Conservation (phyloP, 495 filamentous ascomycete species). For the Parmelia sp. region DNA sequence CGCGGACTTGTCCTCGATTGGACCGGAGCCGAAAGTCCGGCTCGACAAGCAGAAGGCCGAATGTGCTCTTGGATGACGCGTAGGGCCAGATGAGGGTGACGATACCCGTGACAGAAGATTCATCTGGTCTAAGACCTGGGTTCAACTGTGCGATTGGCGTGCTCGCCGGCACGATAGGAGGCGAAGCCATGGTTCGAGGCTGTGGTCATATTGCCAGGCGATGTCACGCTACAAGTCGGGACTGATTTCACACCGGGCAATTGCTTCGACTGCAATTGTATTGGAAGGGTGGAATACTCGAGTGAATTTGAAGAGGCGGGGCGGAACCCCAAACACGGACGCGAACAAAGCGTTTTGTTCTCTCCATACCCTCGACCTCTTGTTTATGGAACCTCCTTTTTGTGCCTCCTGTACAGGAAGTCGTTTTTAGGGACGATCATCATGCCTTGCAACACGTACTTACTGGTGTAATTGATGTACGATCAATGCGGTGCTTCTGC, state of each 20-base stretch:
- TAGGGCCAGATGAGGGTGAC: constrained; percentile 91
- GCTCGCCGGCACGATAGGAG: constrained; percentile 15
- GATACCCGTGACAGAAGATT: constrained; percentile 52
- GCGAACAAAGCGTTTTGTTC: background rate
- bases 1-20: constrained; percentile 72
- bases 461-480: background rate
- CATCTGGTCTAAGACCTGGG: constrained; percentile 41
- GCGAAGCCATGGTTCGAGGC: constrained; percentile 5
- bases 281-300: background rate
- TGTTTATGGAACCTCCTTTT: no score
- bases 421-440: background rate
- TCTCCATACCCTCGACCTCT: no score
- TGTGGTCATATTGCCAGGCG: constrained; percentile 5
- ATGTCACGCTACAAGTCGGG: background rate
- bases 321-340: background rate
- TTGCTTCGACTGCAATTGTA: background rate
- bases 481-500: background rate
- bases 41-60: constrained; percentile 75
- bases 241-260: background rate
- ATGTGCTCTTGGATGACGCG: constrained; percentile 61
- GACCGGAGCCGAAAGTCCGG: constrained; percentile 79
- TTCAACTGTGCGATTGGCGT: constrained; percentile 63
- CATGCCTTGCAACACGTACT: background rate
- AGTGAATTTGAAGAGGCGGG: background rate
- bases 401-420: background rate